Evolutionary conservation across 2,329 filamentous ascomycete species (phyloP).

Genomic region (Colletotrichum euphorbiae): DNA sequence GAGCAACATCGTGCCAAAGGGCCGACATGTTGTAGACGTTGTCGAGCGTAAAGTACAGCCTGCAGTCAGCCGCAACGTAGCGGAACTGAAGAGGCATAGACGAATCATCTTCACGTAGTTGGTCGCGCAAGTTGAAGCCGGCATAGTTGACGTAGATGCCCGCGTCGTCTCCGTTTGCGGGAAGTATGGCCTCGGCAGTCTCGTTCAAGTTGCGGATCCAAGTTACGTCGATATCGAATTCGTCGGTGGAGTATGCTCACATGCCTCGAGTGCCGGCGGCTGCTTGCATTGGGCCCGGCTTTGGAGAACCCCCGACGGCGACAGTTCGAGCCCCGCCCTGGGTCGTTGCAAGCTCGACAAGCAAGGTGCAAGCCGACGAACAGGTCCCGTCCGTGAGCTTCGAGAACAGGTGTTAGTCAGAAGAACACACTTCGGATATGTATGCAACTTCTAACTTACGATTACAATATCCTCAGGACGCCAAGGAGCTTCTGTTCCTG

Average conservation of each 20-base stretch:
- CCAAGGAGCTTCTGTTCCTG: neutral
- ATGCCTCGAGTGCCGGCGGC: slow-evolving; percentile 69
- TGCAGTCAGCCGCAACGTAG: slow-evolving; percentile 67
- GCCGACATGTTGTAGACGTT: slow-evolving; percentile 63
- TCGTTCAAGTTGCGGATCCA: slow-evolving; percentile 12
- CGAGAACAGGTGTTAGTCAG: neutral
- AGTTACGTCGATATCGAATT: slow-evolving; percentile 33
- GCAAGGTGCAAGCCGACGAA: slow-evolving; percentile 69
- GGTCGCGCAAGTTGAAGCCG: slow-evolving; percentile 28
- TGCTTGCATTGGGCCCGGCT: slow-evolving; percentile 62
- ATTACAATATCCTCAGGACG: slow-evolving; percentile 16
- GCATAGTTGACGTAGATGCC: slow-evolving; percentile 27
- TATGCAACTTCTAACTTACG: neutral
- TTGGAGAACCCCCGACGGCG: slow-evolving; percentile 68
- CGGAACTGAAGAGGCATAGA: slow-evolving; percentile 66
- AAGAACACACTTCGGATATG: too few species aligned
- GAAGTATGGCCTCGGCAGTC: slow-evolving; percentile 4
- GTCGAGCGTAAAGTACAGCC: slow-evolving; percentile 65
- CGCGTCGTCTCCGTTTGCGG: neutral
- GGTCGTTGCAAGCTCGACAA: slow-evolving; percentile 66
- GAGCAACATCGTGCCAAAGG: slow-evolving; percentile 62
- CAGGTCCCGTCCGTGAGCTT: slow-evolving; percentile 66
- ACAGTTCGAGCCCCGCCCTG: slow-evolving; percentile 67
- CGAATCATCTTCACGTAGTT: slow-evolving; percentile 33
- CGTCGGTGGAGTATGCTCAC: slow-evolving; percentile 48